These are phyloP conservation scores for Plasmodium berghei DNA, from an alignment of 169 alveolate genomes.

Conservation along the genomic window DNA sequence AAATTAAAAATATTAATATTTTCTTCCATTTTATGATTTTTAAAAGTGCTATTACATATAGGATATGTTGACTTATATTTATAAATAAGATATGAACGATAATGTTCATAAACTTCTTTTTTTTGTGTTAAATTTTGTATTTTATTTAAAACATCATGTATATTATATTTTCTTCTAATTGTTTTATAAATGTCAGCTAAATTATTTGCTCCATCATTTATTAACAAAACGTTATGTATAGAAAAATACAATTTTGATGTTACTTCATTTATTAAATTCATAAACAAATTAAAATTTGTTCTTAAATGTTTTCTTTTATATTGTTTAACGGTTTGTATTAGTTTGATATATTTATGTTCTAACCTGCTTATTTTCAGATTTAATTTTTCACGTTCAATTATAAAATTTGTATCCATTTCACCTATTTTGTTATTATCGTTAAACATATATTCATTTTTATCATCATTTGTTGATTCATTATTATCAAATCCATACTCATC, in stretches of 20 bases:
- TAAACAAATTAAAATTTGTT: conserved; percentile 51
- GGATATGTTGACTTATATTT: conserved; percentile 60
- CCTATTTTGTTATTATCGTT: background rate
- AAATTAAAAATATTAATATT: conserved; percentile 47
- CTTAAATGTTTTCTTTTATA: conserved; percentile 49
- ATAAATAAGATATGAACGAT: conserved; percentile 49
- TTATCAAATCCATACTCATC: background rate
- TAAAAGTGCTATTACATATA: conserved; percentile 32
- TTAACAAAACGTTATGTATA: conserved; percentile 40
- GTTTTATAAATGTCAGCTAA: conserved; percentile 60
- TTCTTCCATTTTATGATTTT: conserved; percentile 44
- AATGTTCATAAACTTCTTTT: conserved; percentile 58
- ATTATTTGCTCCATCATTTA: conserved; percentile 12
- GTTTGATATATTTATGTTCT: conserved; percentile 16
- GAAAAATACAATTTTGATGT: conserved; percentile 53
- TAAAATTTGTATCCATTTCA: conserved; percentile 11
- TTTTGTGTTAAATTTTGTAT: conserved; percentile 48
- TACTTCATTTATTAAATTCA: conserved; percentile 65
- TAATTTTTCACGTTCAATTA: conserved; percentile 51
- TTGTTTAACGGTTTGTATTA: conserved; percentile 23
- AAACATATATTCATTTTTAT: background rate
- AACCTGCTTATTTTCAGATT: conserved; percentile 24
- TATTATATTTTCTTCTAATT: conserved; percentile 54
- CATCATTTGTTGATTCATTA: background rate
- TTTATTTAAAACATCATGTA: conserved; percentile 56